phyloP scores from a whole-genome alignment of 805 yeast species.

The Scheffersomyces ergatensis region DNA sequence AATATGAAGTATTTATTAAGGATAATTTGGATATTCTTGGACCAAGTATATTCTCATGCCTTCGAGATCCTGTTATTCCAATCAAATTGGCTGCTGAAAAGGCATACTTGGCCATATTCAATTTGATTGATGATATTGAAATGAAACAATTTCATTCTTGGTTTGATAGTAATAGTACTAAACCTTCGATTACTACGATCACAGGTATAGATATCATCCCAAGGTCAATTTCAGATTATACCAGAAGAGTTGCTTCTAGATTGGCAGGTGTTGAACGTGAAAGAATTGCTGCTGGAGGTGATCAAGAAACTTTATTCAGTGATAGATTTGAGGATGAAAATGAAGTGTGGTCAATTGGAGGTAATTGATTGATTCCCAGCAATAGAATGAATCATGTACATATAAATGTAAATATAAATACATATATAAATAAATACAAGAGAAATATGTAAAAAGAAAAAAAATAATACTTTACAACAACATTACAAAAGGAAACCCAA shows the following conservation, averaged over 20 bases:
- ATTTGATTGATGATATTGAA: constrained; percentile 65
- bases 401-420: too few species aligned
- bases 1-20: constrained; percentile 47
- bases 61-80: constrained; percentile 87
- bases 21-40: constrained; percentile 57
- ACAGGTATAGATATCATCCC: constrained; percentile 50
- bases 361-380: too few species aligned
- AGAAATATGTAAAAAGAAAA: too few species aligned
- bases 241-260: constrained; percentile 84
- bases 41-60: constrained; percentile 75
- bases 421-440: too few species aligned
- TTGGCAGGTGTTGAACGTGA: constrained; percentile 86
- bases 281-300: constrained; percentile 87
- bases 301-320: constrained; percentile 76
- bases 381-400: too few species aligned
- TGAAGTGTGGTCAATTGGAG: constrained; percentile 88
- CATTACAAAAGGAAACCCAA: too few species aligned
- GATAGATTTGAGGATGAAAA: constrained; percentile 83
- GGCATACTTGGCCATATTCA: constrained; percentile 72
- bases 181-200: constrained; percentile 33
- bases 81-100: constrained; percentile 93
- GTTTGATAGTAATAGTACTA: constrained; percentile 56
- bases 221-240: constrained; percentile 84
- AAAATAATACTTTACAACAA: too few species aligned
- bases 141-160: constrained; percentile 57